phyloP scores from a whole-genome alignment of 495 filamentous ascomycete species.

The Hypoxylon intermedium region DNA sequence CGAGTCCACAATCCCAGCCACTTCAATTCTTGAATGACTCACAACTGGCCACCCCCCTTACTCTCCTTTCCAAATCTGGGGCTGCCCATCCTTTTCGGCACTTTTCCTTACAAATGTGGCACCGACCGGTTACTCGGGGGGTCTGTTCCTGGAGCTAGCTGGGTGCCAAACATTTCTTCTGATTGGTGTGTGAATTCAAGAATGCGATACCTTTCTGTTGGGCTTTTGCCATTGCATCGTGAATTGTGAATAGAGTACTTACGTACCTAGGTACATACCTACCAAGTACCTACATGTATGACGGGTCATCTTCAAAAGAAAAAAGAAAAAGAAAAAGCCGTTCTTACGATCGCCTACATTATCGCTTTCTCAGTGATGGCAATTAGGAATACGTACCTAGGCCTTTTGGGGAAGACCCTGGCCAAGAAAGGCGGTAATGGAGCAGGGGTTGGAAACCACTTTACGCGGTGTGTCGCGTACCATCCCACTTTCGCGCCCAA shows the following conservation, averaged over 20 bases:
- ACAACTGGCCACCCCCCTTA: slow-evolving; percentile 32
- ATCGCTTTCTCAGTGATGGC: no score
- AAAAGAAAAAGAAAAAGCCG: no score
- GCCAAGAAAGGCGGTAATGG: slow-evolving; percentile 4
- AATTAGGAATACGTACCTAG: neutral
- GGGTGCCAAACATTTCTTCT: slow-evolving; percentile 5
- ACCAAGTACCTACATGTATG: neutral
- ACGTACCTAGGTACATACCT: no score
- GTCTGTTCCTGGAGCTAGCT: slow-evolving; percentile 34
- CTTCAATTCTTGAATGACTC: slow-evolving; percentile 43
- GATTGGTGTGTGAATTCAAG: slow-evolving; percentile 27
- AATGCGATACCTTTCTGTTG: slow-evolving; percentile 18
- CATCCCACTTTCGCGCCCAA: slow-evolving; percentile 39
- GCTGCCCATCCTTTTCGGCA: slow-evolving; percentile 15
- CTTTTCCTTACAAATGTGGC: slow-evolving; percentile 9
- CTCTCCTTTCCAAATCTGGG: slow-evolving; percentile 8
- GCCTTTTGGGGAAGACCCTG: slow-evolving; percentile 2
- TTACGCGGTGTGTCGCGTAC: slow-evolving; percentile 46
- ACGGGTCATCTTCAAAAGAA: slow-evolving; percentile 11
- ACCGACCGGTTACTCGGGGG: slow-evolving; percentile 5
- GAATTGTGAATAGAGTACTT: no score
- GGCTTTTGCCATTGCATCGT: slow-evolving; percentile 3
- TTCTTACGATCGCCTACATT: slow-evolving; percentile 4
- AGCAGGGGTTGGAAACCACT: slow-evolving; percentile 44
- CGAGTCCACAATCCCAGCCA: slow-evolving; percentile 31